Conservation (phyloP, 257 asterid species). For the Solanum stenotomum region DNA sequence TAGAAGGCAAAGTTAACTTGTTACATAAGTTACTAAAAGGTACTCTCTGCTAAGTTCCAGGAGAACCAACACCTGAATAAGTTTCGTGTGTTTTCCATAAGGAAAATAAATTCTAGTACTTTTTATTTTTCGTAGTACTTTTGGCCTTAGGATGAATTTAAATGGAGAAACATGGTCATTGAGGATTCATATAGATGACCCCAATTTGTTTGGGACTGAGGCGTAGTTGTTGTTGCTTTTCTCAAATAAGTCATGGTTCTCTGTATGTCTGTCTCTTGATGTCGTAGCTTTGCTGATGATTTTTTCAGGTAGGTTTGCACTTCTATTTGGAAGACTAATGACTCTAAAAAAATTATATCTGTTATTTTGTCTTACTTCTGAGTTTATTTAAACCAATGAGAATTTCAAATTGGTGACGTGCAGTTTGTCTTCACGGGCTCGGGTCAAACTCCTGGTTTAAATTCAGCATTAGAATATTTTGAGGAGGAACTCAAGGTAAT, state of each 20-base stretch:
- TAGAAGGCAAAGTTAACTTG: neutral
- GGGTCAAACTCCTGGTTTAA: conserved; percentile 19
- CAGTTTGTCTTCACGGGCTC: conserved; percentile 66
- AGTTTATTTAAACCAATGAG: neutral
- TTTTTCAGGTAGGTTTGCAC: neutral
- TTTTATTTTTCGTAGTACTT: neutral
- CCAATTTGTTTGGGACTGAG: neutral
- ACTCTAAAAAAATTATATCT: neutral
- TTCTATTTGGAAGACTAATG: neutral
- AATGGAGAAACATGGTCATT: neutral
- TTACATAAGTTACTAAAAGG: neutral
- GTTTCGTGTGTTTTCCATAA: neutral
- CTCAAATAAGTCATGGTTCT: neutral
- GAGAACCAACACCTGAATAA: neutral
- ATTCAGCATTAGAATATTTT: conserved; percentile 23
- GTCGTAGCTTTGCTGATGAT: neutral
- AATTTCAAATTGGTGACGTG: conserved; percentile 9
- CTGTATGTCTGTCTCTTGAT: neutral
- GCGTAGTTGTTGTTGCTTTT: neutral
- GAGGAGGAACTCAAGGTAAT: conserved; percentile 48
- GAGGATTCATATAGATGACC: neutral
- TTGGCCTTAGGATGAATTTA: neutral
- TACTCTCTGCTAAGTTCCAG: neutral
- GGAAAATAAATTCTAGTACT: neutral
- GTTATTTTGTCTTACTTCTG: neutral